These are phyloP conservation scores for Nemania serpens DNA, from an alignment of 2,329 filamentous ascomycete species.

Conservation along the genomic window DNA sequence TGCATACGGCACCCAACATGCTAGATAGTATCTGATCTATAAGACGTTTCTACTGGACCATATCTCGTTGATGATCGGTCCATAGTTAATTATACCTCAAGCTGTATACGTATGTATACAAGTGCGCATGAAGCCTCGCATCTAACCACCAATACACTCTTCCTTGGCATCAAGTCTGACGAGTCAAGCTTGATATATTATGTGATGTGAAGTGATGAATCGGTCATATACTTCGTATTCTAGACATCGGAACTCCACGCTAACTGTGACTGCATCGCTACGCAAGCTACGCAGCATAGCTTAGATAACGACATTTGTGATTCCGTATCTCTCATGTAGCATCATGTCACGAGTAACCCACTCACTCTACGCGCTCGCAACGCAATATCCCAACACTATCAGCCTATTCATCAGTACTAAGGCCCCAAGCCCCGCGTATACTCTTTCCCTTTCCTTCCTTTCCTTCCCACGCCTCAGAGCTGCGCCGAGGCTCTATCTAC, in stretches of 20 bases:
- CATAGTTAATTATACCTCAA: neutral
- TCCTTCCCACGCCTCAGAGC: neutral
- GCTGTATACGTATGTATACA: neutral
- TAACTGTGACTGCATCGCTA: neutral
- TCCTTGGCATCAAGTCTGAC: too few species aligned
- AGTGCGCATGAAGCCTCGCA: neutral
- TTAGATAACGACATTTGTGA: neutral
- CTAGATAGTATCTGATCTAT: neutral
- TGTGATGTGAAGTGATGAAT: neutral
- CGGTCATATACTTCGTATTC: slow-evolving; percentile 2
- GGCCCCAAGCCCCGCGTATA: too few species aligned
- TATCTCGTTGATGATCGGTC: neutral
- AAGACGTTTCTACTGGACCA: neutral
- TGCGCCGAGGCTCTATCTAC: slow-evolving; percentile 66
- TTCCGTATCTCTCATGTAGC: too few species aligned
- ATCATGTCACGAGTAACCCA: neutral
- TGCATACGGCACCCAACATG: neutral
- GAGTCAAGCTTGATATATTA: too few species aligned
- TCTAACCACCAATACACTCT: too few species aligned
- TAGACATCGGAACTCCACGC: neutral
- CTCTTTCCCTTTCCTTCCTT: too few species aligned
- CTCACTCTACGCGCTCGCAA: neutral
- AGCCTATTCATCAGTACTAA: too few species aligned
- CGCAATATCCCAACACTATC: neutral
- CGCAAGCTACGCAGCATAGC: neutral